Base-by-base conservation (phyloP, 306 rosid species). In the Senna siamea region DNA sequence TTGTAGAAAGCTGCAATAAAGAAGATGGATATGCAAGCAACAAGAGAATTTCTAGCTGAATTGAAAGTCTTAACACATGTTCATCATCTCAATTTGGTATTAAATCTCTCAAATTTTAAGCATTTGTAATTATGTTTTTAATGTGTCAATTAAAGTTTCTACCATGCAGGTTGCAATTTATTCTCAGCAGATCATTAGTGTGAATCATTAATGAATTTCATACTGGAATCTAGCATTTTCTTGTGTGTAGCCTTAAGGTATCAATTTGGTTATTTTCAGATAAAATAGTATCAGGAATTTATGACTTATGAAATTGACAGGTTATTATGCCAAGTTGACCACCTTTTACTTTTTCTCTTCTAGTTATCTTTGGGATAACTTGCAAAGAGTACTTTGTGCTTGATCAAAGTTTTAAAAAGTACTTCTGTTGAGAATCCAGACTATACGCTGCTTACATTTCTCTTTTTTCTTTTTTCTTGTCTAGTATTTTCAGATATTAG, bases 21-120 rank as follows among this genome's bases (percentile, higher is more conserved):
- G 92, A 93, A 91, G 91, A 93, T 93, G 98, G 97, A 91, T 72
- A 91, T 89, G 97, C 96, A 89, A 79, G 98, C 98, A 79, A 54
- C 98, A 34, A 89, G 76, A 70, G 98, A 93, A 77, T 93, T 93
- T 86, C 87, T 93, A 35, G 98, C 98, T 3, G 98, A 93, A 73
- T 62, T 93, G 85, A 91, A 89, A 40, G 97, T 93, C 80, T 77
- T 93, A 64, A 91, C 97, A 28, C 89, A 90, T 62, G 98, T 93
- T 66, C 98, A 93, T 79, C 98, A 93, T 84, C 90, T 91, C 81
- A 93, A 93, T 81, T 79, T 93, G 98, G 98, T 93, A 89, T 60
- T 52, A 54, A 40, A 72, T 54, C 70, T 67, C 56, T 77, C 57
- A 43, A 78, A 26, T 13, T 28, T 73, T 0, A 30, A 73, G 48